Percentiles rank a stretch among this genome's conserved stretches.
Evolutionary conservation across 352 stramenopile species (phyloP).

Genomic region (Phytophthora aleatoria): DNA sequence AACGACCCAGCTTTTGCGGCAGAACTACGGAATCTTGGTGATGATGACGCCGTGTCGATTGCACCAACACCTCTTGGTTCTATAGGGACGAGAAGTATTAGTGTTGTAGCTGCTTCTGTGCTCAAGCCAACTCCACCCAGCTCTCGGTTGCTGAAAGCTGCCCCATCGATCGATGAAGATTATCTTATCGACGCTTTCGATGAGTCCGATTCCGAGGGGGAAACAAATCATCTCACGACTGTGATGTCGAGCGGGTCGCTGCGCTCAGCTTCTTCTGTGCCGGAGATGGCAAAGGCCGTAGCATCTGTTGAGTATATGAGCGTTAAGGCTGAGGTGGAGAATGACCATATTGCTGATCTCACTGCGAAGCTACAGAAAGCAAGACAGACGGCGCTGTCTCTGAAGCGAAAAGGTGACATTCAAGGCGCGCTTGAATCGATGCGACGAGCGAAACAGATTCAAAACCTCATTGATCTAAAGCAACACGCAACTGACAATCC

Average conservation of each 20-base stretch:
- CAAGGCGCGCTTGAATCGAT: constrained; percentile 65
- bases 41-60: background rate
- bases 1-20: constrained; percentile 55
- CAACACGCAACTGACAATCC: constrained; percentile 17
- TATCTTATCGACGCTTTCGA: constrained; percentile 78
- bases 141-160: constrained; percentile 29
- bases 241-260: constrained; percentile 23
- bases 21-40: constrained; percentile 47
- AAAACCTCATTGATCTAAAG: constrained; percentile 62
- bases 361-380: constrained; percentile 46
- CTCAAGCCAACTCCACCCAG: constrained; percentile 5
- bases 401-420: constrained; percentile 69
- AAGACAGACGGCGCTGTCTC: constrained; percentile 46
- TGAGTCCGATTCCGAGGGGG: constrained; percentile 42
- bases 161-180: constrained; percentile 55
- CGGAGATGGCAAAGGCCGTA: constrained; percentile 6
- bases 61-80: background rate
- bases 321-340: background rate
- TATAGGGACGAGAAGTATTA: background rate
- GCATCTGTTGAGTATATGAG: background rate
- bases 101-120: background rate
- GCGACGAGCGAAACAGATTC: constrained; percentile 74
- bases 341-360: constrained; percentile 37
- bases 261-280: constrained; percentile 3
- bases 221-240: constrained; percentile 25